A percentile compares a stretch with the other conserved stretches of the same genome.
Conservation (phyloP, 352 stramenopile genomes). For the Pythium vanterpoolii region DNA sequence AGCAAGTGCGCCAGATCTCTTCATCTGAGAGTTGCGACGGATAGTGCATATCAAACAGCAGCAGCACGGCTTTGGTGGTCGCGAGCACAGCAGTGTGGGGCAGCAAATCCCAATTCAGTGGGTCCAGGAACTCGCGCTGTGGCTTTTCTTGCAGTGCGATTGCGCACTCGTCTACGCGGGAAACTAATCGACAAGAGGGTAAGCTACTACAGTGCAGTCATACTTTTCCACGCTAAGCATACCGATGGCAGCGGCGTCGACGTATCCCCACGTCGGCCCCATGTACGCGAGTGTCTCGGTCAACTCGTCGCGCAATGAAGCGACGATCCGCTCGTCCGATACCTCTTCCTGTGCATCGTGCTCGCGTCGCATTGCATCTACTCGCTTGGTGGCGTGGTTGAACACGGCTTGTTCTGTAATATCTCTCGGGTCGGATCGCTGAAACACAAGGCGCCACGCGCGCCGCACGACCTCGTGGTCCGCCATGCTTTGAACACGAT, state of each 20-base stretch:
- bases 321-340: slow-evolving; percentile 10
- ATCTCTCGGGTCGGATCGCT: background rate
- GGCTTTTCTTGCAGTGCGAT: slow-evolving; percentile 52
- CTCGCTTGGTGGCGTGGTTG: background rate
- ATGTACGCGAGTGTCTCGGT: slow-evolving; percentile 40
- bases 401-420: slow-evolving; percentile 7
- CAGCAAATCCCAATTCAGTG: slow-evolving; percentile 54
- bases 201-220: background rate
- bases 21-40: slow-evolving; percentile 24
- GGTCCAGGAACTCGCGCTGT: slow-evolving; percentile 62
- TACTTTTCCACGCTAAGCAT: background rate
- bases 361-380: background rate
- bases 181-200: slow-evolving; percentile 25
- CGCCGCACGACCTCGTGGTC: slow-evolving; percentile 15
- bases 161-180: slow-evolving; percentile 52
- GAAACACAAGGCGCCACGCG: slow-evolving; percentile 13
- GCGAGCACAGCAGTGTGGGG: slow-evolving; percentile 41
- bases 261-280: slow-evolving; percentile 40
- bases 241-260: slow-evolving; percentile 61
- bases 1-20: slow-evolving; percentile 42
- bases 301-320: slow-evolving; percentile 27
- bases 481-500: too few relatives aligned
- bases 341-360: background rate
- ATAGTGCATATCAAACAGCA: slow-evolving; percentile 49
- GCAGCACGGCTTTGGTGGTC: slow-evolving; percentile 47